A percentile compares a stretch with the other conserved stretches of the same genome.
Conservation (phyloP, 2,329 filamentous ascomycete genomes). For the Phyllachora maydis region DNA sequence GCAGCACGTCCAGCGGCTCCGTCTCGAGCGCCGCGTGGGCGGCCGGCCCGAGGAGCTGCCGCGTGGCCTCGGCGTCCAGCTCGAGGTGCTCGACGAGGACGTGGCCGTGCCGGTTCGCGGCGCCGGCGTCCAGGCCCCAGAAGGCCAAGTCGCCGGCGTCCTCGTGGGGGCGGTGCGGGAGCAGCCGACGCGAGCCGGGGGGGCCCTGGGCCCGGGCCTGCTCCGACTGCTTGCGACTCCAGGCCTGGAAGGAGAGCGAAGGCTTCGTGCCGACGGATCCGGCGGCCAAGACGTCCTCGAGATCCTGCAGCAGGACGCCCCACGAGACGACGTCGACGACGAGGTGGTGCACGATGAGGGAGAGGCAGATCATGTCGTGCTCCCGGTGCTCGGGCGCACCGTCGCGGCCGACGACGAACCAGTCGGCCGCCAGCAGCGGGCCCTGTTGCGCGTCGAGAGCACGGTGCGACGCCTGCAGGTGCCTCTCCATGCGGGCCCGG, state of each 20-base stretch:
- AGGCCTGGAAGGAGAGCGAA: slow-evolving; percentile 14
- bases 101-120: slow-evolving; percentile 6
- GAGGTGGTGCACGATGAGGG: slow-evolving; percentile 5
- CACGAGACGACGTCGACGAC: slow-evolving; percentile 6
- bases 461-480: slow-evolving; percentile 3
- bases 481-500: slow-evolving; percentile 2
- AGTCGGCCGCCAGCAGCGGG: slow-evolving; percentile 6
- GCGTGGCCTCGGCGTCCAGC: slow-evolving; percentile 5
- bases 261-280: slow-evolving; percentile 5
- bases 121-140: slow-evolving; percentile 9
- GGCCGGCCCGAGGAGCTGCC: slow-evolving; percentile 14
- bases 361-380: slow-evolving; percentile 3
- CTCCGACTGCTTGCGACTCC: slow-evolving; percentile 14
- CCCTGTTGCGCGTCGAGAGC: slow-evolving; percentile 4
- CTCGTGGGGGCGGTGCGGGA: slow-evolving; percentile 5
- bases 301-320: slow-evolving; percentile 6
- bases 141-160: slow-evolving; percentile 4
- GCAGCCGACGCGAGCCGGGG: slow-evolving; percentile 2
- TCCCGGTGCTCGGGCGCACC: slow-evolving; percentile 4
- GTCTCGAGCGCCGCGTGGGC: slow-evolving; percentile 12
- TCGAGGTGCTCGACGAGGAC: slow-evolving; percentile 2
- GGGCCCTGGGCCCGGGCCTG: slow-evolving; percentile 7
- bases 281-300: slow-evolving; percentile 5
- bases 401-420: slow-evolving; percentile 4
- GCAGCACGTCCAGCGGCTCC: slow-evolving; percentile 15